Base-by-base conservation (phyloP, 2,329 filamentous ascomycete genomes). In the Fusarium sp. region DNA sequence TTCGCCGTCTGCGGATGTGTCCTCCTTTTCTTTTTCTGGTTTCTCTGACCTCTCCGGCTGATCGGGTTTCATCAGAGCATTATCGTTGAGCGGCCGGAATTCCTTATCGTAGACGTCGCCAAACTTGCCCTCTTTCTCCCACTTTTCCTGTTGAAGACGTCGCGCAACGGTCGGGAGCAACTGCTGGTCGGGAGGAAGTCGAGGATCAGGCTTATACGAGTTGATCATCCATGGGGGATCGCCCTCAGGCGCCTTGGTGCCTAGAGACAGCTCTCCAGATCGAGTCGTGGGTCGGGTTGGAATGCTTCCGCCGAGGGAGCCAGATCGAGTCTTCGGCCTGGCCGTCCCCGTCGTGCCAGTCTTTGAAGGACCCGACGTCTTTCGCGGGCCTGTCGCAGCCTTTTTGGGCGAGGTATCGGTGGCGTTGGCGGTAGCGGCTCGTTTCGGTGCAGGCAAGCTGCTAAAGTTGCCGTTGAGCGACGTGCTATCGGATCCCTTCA, bases 161-260 rank as follows among this genome's bases (percentile, higher is more conserved):
- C 90, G 92, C 11, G 95, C 95, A 62, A 98, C 93, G 0, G 95
- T 98, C 1, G 95, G 95, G 10, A 99, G 86, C 49, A 99, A 88
- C 74, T 99, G 95, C 76, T 99, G 91, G 61, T 99, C 95, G 0
- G 93, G 95, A 6, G 95, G 95, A 31, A 99, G 81, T 59, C 93
- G 89, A 28, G 95, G 95, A 73, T 99, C 95, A 1, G 95, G 95
- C 72, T 96, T 96, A 77, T 97, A 99, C 77, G 96, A 92, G 22
- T 91, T 91, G 41, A 95, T 86, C 77, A 98, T 86, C 95, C 95
- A 99, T 47, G 95, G 95, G 9, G 95, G 93, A 50, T 98, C 94
- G 19, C 95, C 95, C 80, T 98, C 95, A 1, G 93, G 93, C 38
- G 88, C 86, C 72, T 92, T 86, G 82, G 75, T 72, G 75, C 70